Evolutionary conservation across 345 rosid genomes (phyloP).

Genomic region (Chamaenerion angustifolium): DNA sequence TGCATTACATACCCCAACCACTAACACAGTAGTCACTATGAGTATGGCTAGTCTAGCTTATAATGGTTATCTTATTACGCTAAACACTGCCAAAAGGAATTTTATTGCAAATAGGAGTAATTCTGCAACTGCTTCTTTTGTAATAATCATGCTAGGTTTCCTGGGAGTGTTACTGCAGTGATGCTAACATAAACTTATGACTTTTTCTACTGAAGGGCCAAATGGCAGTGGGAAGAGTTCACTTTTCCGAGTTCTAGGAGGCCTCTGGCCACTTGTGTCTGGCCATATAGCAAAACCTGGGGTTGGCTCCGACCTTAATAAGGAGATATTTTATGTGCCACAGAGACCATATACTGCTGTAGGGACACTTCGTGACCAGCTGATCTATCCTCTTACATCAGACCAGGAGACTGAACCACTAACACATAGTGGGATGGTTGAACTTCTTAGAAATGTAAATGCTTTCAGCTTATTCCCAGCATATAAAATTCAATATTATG

Average conservation of each 20-base stretch:
- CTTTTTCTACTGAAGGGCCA: slow-evolving; percentile 46
- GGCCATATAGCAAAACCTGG: slow-evolving; percentile 97
- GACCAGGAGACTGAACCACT: slow-evolving; percentile 62
- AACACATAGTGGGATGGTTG: slow-evolving; percentile 65
- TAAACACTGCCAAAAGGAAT: too few species aligned
- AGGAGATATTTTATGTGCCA: slow-evolving; percentile 95
- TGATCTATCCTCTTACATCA: slow-evolving; percentile 87
- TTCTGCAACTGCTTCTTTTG: too few species aligned
- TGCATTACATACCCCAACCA: too few species aligned
- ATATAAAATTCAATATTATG: neutral
- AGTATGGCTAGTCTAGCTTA: too few species aligned
- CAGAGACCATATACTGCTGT: slow-evolving; percentile 98
- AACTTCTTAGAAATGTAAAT: slow-evolving; percentile 76
- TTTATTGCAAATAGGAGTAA: too few species aligned
- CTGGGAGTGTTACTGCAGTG: neutral
- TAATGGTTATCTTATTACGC: too few species aligned
- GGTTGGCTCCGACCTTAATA: slow-evolving; percentile 94
- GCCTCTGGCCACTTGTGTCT: slow-evolving; percentile 92
- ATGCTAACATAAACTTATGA: neutral
- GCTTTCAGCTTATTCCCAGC: slow-evolving; percentile 3
- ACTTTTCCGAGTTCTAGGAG: slow-evolving; percentile 96
- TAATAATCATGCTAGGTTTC: too few species aligned
- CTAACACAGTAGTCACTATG: too few species aligned
- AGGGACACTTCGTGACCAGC: slow-evolving; percentile 93
- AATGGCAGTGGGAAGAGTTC: slow-evolving; percentile 99